Evolutionary conservation across 2,329 filamentous ascomycete species (phyloP).

Genomic region (Verticillium isaacii): DNA sequence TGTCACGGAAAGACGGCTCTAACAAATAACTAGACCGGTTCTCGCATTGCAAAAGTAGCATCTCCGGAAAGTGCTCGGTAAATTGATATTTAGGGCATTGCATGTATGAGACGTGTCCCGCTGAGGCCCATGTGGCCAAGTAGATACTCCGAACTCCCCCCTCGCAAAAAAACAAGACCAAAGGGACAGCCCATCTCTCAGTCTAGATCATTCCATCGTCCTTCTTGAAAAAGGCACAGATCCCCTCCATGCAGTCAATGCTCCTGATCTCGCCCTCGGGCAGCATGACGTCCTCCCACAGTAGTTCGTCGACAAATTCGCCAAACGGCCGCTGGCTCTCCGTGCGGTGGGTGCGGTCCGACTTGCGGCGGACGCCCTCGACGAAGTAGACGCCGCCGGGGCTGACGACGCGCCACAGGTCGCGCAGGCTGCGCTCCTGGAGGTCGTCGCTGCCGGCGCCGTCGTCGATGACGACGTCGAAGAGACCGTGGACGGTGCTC

Average conservation of each 20-base stretch:
- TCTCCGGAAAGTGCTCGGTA: no score
- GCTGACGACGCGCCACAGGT: conserved; percentile 29
- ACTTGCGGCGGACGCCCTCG: conserved; percentile 26
- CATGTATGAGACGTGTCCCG: not conserved
- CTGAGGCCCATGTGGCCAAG: not conserved
- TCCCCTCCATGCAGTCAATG: conserved; percentile 23
- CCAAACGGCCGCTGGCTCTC: conserved; percentile 18
- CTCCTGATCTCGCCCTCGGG: conserved; percentile 17
- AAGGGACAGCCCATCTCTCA: not conserved
- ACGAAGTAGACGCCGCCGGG: conserved; percentile 29
- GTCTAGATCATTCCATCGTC: not conserved
- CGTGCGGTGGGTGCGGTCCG: conserved; percentile 16
- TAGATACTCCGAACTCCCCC: not conserved
- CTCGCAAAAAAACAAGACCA: not conserved
- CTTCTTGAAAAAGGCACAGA: conserved; percentile 23
- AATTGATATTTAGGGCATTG: not conserved
- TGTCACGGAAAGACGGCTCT: no score
- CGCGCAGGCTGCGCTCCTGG: conserved; percentile 28
- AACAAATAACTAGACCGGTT: no score
- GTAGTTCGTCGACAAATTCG: conserved; percentile 19
- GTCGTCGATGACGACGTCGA: conserved; percentile 36
- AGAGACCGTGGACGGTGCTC: conserved; percentile 13
- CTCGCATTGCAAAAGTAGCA: not conserved
- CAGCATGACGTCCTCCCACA: conserved; percentile 16
- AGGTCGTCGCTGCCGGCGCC: conserved; percentile 27